Conservation (phyloP, 108 stramenopile genomes). For the Cyclotella atomus region DNA sequence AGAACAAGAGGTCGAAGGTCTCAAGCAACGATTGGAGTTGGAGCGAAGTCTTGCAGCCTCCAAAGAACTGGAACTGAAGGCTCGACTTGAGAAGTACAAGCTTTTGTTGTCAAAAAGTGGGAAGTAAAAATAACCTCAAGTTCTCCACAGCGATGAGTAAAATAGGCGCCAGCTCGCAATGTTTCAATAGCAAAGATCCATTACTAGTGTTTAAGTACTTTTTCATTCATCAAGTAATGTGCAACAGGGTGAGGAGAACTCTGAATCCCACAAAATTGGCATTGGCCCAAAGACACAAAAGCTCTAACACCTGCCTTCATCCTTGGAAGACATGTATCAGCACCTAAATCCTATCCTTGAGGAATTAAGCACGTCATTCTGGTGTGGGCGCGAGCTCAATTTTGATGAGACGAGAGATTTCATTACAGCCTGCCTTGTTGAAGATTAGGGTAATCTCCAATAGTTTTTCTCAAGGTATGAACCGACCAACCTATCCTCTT, state of each 20-base stretch:
- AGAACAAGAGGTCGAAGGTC: constrained; percentile 57
- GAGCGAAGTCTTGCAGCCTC: constrained; percentile 45
- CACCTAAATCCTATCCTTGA: constrained; percentile 46
- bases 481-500: constrained; percentile 13
- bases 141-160: too few relatives aligned
- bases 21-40: constrained; percentile 54
- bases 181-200: constrained; percentile 30
- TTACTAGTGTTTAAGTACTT: constrained; percentile 24
- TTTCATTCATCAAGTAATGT: constrained; percentile 25
- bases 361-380: constrained; percentile 36
- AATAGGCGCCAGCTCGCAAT: too few relatives aligned
- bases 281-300: constrained; percentile 22
- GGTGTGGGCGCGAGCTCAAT: constrained; percentile 39
- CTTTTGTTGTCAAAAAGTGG: not conserved
- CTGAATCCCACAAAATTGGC: constrained; percentile 8
- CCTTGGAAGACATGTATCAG: constrained; percentile 38
- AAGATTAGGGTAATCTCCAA: too few relatives aligned
- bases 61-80: constrained; percentile 37
- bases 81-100: constrained; percentile 21
- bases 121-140: not conserved
- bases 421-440: constrained; percentile 45
- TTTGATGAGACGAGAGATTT: constrained; percentile 8
- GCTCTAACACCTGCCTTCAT: constrained; percentile 27
- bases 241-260: constrained; percentile 26
- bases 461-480: not conserved